A percentile compares a stretch with the other conserved stretches of the same genome.
Evolutionary conservation across 2,329 filamentous ascomycete species (phyloP).

Genomic region (Apiospora phragmitis): DNA sequence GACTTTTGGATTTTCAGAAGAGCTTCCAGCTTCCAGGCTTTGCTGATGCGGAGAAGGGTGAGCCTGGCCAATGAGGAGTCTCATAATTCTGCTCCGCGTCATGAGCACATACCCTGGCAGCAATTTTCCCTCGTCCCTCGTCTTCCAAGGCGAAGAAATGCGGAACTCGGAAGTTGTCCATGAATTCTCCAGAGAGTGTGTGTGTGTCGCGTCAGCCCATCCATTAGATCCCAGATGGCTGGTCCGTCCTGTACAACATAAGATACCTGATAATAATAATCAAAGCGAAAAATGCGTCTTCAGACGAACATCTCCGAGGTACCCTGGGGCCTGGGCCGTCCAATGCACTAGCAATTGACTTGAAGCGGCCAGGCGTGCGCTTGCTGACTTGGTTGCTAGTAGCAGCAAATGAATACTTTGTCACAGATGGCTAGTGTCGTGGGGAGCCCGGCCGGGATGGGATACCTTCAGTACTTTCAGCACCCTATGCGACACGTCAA

Average conservation of each 20-base stretch:
- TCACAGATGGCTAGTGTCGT: neutral
- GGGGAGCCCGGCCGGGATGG: neutral
- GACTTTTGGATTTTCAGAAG: neutral
- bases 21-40: neutral
- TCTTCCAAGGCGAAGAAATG: neutral
- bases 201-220: neutral
- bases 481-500: neutral
- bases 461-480: neutral
- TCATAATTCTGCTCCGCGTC: neutral
- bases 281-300: neutral
- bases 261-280: neutral
- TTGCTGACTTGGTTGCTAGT: neutral
- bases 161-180: conserved; percentile 5
- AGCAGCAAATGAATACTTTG: neutral
- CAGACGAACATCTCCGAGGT: conserved; percentile 3
- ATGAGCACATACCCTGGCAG: neutral
- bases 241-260: too few species aligned
- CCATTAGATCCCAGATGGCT: neutral
- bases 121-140: neutral
- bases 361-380: neutral
- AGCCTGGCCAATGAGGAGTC: neutral
- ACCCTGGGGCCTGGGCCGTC: neutral
- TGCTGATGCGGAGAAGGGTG: neutral
- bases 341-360: neutral
- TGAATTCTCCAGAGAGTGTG: neutral